Percentiles rank a stretch among this genome's conserved stretches.
Conservation (phyloP, 169 alveolate genomes). For the Eimeria praecox region DNA sequence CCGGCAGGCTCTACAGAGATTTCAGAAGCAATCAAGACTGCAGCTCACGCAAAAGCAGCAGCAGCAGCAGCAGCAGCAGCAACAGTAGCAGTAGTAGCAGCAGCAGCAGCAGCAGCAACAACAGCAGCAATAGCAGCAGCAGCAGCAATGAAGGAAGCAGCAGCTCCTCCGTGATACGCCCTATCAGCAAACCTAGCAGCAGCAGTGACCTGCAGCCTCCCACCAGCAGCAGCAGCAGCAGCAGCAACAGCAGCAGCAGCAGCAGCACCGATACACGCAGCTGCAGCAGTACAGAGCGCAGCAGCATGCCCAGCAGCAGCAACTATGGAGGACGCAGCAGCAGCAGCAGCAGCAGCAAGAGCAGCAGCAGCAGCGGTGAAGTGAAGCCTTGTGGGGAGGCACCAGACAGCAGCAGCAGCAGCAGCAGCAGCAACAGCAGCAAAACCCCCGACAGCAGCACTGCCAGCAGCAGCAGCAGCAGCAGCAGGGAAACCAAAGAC, state of each 20-base stretch:
- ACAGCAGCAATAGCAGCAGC: neutral
- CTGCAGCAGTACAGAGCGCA: neutral
- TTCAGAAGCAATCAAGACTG: neutral
- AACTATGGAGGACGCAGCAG: neutral
- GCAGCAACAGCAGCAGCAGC: neutral
- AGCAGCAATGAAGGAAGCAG: neutral
- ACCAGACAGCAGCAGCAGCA: neutral
- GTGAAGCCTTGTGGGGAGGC: no score
- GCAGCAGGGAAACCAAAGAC: neutral
- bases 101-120: constrained; percentile 32
- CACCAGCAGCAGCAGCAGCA: neutral
- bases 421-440: constrained; percentile 17
- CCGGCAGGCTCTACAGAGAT: neutral
- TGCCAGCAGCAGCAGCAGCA: constrained; percentile 36
- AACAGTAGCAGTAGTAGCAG: neutral
- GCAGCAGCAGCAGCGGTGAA: no score
- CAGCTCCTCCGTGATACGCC: neutral
- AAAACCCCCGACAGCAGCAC: neutral
- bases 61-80: neutral
- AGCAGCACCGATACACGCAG: neutral
- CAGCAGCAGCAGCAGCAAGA: neutral
- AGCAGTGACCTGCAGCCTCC: neutral
- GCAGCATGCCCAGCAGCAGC: neutral
- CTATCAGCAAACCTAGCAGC: neutral
- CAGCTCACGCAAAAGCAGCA: neutral